Base-by-base conservation (phyloP, 495 filamentous ascomycete genomes). In the Aspergillus heteromorphus region DNA sequence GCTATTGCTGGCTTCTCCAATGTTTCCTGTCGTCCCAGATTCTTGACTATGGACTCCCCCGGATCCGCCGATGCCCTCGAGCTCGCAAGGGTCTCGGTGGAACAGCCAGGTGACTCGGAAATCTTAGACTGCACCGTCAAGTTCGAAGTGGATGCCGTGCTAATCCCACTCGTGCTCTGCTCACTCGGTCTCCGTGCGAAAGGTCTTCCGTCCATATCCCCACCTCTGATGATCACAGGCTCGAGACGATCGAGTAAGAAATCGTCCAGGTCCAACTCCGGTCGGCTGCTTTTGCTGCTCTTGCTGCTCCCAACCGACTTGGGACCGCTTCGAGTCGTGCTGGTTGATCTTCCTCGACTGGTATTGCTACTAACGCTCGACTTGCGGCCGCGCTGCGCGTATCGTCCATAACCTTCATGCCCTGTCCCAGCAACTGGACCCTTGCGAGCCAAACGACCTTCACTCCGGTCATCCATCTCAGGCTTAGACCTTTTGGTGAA, bases 321-420 rank as follows among this genome's bases (percentile, higher is more conserved):
- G 5, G 68, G 61, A 7, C 59, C 67, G 54, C 78, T 83, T 52
- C 72, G 70, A 14, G 67, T 76, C 6, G 79, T 78, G 59, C 84
- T 87, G 16, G 77, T 78, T 29, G 81, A 84, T 23, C 83, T 72
- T 41, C 73, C 73, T 51, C 79, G 67, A 18, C 64, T 67, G 10
- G 66, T 75, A 19, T 63, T 71, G 56, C 72, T 81, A 56, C 76
- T 71, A 50, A 72, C 68, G 41, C 79, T 81, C 41, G 75, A 47
- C 54, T 71, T 77, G 19, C 78, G 68, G 18, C 73, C 80, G 43
- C 71, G 72, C 48, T 72, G 69, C 25, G 68, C 80, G 77, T 82
- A 95, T 64, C 82, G 87, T 7, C 91, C 90, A 66, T 97, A 97
- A 41, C 92, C 93, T 73, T 97, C 93, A 68, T 97, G 91, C 2